phyloP scores from a whole-genome alignment of 2,329 filamentous ascomycete genomes.

The Fusarium multiceps region DNA sequence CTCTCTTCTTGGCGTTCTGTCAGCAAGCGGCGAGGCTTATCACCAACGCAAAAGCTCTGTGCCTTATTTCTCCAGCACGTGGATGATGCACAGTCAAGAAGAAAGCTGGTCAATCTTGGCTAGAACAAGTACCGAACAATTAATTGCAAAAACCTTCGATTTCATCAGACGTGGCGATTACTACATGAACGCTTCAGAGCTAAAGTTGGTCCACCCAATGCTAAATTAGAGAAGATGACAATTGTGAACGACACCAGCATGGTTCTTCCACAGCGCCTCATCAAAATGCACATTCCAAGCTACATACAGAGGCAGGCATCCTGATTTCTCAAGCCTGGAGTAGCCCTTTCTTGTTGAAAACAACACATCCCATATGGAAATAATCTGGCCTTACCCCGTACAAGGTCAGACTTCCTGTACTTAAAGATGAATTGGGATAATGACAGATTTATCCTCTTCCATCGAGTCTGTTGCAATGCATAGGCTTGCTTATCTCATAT shows the following conservation, averaged over 20 bases:
- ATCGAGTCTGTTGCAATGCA: not conserved
- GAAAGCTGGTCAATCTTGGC: not conserved
- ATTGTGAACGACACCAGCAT: not conserved
- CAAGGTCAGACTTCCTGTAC: not conserved
- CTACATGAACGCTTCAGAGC: not conserved
- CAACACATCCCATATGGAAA: not conserved
- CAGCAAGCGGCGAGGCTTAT: slow-evolving; percentile 8
- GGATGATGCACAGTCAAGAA: not conserved
- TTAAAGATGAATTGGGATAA: not conserved
- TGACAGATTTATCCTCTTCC: not conserved
- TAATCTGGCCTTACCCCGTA: not conserved
- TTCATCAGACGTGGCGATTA: not conserved
- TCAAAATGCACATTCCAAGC: not conserved
- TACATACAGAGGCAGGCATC: not conserved
- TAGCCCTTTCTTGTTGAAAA: not conserved
- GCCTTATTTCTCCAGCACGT: slow-evolving; percentile 12
- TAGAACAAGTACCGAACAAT: not conserved
- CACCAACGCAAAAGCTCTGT: not conserved
- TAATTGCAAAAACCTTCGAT: not conserved
- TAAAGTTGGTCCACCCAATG: not conserved
- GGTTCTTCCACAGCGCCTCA: not conserved
- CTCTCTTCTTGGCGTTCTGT: slow-evolving; percentile 25
- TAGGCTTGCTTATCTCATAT: not conserved
- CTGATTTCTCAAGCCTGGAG: not conserved
- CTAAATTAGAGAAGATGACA: not conserved